Evolutionary conservation across 2,329 filamentous ascomycete genomes (phyloP), one percentile per base, ranked within the genome.

Genomic region (Bipolaris gigantea): DNA sequence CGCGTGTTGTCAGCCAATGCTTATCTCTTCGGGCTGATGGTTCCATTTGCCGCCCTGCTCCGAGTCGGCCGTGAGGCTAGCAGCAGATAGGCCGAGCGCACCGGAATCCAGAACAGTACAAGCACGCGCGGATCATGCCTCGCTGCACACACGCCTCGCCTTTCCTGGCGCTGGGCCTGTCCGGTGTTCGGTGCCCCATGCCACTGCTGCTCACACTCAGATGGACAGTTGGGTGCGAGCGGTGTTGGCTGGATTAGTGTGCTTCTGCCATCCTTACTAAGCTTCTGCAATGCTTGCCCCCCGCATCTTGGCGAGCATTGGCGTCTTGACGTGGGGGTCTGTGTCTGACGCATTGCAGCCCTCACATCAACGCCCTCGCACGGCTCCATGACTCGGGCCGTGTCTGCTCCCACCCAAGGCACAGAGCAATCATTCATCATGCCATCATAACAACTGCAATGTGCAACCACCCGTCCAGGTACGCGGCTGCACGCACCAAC

Each of bases 401-500:
- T 19, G 0, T 30, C 11, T 40, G 35, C 38, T 46, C 27, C 32
- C 16, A 21, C 38, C 25, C 18, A 30, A 27, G 34, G 35, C 50
- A 48, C 21, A 44, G 46, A 42, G 16, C 43, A 46, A 48, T 50
- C 48, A 48, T 44, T 53, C 67, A 83, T 13, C 68, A 83, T 13
- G 77, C 78, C 69, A 91, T 80, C 78, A 95, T 88, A 18, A 87
- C 82, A 5, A 97, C 83, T 48, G 91, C 89, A 38, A 97, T 75
- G 73, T 91, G 90, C 23, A 96, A 74, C 88, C 92, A 99, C 0
- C 94, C 94, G 75, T 99, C 94, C 0, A 91, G 86, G 78, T 97
- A 97, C 1, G 90, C 86, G 4, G 89, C 89, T 67, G 89, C 88
- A 52, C 86, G 83, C 76, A 94, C 89, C 53, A 99, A 73, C 42